phyloP scores from a whole-genome alignment of 1,284 basidiomycete species.

The Pisolithus thermaeus region DNA sequence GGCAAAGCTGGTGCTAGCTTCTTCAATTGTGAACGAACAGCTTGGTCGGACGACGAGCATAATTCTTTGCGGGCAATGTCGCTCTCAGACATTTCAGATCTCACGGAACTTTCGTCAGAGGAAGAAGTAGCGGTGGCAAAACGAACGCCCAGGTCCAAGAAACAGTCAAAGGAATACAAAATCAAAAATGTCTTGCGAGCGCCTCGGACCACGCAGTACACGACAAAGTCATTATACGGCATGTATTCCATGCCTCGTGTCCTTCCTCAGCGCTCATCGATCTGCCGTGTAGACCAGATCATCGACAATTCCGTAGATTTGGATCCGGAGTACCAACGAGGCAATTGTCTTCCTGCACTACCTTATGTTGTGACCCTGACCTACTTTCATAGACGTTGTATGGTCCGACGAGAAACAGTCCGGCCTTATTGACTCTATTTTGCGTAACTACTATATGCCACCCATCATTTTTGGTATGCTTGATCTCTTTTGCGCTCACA shows the following conservation, averaged over 20 bases:
- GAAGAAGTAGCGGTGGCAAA: constrained; percentile 26
- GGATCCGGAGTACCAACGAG: constrained; percentile 50
- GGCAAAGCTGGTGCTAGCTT: no score
- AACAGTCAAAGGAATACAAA: constrained; percentile 29
- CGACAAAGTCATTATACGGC: constrained; percentile 43
- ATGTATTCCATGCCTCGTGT: constrained; percentile 3
- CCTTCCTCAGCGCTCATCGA: not conserved
- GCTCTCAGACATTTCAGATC: constrained; percentile 36
- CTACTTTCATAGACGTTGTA: constrained; percentile 38
- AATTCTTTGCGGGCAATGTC: constrained; percentile 16
- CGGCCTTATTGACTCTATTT: constrained; percentile 49
- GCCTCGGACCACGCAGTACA: constrained; percentile 40
- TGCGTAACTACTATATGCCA: constrained; percentile 52
- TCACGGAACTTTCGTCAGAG: constrained; percentile 39
- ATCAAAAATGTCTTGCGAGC: constrained; percentile 32
- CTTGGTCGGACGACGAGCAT: not conserved
- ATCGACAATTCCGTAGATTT: constrained; percentile 40
- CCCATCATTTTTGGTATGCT: constrained; percentile 46
- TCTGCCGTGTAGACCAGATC: constrained; percentile 37
- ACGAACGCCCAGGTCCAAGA: constrained; percentile 18
- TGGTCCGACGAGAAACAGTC: constrained; percentile 42
- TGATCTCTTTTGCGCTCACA: not conserved
- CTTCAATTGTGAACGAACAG: not conserved
- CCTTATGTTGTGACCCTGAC: not conserved
- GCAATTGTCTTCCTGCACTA: constrained; percentile 20